Base-by-base conservation (phyloP, 768 basidiomycete genomes). In the Panaeolus cyanescens region DNA sequence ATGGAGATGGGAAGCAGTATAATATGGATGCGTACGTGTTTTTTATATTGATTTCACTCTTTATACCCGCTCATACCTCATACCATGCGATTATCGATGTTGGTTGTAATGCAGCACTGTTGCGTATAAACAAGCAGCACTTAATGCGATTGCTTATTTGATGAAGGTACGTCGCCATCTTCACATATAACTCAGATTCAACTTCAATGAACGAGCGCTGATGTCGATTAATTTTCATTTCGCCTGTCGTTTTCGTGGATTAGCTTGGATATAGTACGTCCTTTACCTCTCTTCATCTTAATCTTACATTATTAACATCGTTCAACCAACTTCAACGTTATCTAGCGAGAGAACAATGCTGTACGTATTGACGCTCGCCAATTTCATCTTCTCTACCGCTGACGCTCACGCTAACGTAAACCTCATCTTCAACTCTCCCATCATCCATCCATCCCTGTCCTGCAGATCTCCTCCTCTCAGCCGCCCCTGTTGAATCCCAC, bases 61-160 rank as follows among this genome's bases (percentile, higher is more conserved):
- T 12, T 19, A 0, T 5, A 19, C 10, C 37, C 3, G 5, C 15
- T 53, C 25, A 37, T 40, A 2, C 22, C 57, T 5, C 37, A 54
- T 40, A 45, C 55, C n/a, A 13, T 4, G 36, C 4, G 36, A n/a
- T 9, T 19, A 1, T 33, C n/a, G 36, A 10, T 37, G 12, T 13
- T 13, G 12, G 13, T 13, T 10, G 4, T 50, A 5, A 12, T 20
- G 32, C 55, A 89, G 87, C 0, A 84, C 89, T 20, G 88, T 90
- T 17, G 90, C 91, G 2, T 92, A 89, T 71, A 91, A 92, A 69
- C 89, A 90, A 73, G 91, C 91, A 5, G 89, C 91, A 0, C 74
- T 91, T 58, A 91, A 91, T 65, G 83, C 88, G 2, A 92, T 93
- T 56, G 81, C 83, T 2, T 92, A 93, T 70, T 77, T 93, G 42